Evolutionary conservation across 176 grass and related monocot species (phyloP), one percentile per base, ranked within the genome.

Genomic region (Phoenix dactylifera): DNA sequence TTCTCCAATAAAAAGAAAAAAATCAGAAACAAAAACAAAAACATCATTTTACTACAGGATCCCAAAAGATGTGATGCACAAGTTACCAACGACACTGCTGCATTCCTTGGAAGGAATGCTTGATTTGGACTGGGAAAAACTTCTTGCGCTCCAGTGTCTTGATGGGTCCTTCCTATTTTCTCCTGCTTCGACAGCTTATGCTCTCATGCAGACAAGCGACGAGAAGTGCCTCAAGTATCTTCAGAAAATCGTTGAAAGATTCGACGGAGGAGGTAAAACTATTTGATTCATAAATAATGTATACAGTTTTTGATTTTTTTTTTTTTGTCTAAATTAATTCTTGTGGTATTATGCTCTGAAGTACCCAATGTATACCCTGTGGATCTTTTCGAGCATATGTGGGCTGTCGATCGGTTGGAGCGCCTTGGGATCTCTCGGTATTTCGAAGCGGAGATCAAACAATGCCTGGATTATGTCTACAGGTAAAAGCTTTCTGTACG

Each of bases 101-200:
- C 93, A 98, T 55, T 83, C 75, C 59, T 70, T 98, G 16, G 93
- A 98, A 76, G 93, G 93, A 29, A 79, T 98, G 73, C 70, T 69
- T 22, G 79, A 73, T 16, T 72, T 98, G 52, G 73, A 88, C 49
- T 98, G 93, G 93, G 44, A 68, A 16, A 88, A 62, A 26, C 82
- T 98, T 67, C 81, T 92, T 6, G 77, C 72, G 35, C 87, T 98
- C 6, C 84, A 88, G 39, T 83, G 63, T 18, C 52, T 55, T 16
- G 84, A 98, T 26, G 93, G 93, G 3, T 98, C 93, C 3, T 86
- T 98, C 59, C 29, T 97, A 49, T 92, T 66, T 25, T 98, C 87
- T 1, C 93, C 93, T 18, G 85, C 93, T 7, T 54, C 93, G 15
- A 98, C 84, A 16, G 93, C 93, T 5, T 98, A 76, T 28, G 87